These are phyloP conservation scores for Fraxinus angustifolia DNA, from an alignment of 305 asterid species.

Conservation along the genomic window DNA sequence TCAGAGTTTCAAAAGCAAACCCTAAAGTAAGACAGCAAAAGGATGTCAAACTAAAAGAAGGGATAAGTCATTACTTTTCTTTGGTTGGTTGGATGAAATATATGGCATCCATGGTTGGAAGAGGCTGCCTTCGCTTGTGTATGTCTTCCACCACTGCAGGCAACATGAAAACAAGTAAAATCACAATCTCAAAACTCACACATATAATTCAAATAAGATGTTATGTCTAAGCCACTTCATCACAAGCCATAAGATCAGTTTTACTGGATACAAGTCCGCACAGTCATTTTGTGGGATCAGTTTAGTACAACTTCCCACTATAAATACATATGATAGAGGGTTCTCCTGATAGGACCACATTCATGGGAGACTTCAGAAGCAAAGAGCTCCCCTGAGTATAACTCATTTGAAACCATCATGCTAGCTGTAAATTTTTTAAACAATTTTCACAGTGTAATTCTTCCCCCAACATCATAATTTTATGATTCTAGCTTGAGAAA, in stretches of 20 bases:
- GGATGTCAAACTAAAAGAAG: slow-evolving; percentile 18
- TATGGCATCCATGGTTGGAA: slow-evolving; percentile 97
- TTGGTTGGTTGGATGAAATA: slow-evolving; percentile 94
- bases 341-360: not conserved
- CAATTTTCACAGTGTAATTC: not conserved
- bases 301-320: not conserved
- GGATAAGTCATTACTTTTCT: slow-evolving; percentile 60
- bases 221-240: not conserved
- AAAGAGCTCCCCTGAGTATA: not conserved
- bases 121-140: slow-evolving; percentile 90
- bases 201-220: not conserved
- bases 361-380: slow-evolving; percentile 1
- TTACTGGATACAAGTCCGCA: not conserved
- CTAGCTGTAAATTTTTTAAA: not conserved
- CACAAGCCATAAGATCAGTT: slow-evolving; percentile 11
- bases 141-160: slow-evolving; percentile 99
- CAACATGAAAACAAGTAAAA: slow-evolving; percentile 31
- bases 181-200: slow-evolving; percentile 16
- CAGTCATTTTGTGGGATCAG: not conserved
- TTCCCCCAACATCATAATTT: not conserved
- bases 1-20: not conserved
- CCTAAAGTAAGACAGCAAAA: not conserved
- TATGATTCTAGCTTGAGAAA: not conserved
- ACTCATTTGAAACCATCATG: not conserved
- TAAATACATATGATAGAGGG: not conserved